Percentiles rank a stretch among this genome's conserved stretches.
Conservation (phyloP, 140 eudicot genomes). For the Erigeron philadelphicus region DNA sequence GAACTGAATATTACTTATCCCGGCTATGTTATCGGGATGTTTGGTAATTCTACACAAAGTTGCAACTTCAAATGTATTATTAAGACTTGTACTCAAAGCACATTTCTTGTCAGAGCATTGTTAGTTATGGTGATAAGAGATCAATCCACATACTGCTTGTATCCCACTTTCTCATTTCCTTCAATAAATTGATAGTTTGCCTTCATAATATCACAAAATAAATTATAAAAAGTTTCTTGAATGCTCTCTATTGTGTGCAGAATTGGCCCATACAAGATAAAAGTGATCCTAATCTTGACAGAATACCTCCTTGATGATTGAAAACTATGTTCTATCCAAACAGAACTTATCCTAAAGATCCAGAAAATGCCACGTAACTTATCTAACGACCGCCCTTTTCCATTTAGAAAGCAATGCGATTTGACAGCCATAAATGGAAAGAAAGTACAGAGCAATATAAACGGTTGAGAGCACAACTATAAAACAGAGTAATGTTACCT, state of each 20-base stretch:
- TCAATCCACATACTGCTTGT: not conserved
- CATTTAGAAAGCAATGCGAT: conserved; percentile 7
- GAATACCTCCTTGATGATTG: not conserved
- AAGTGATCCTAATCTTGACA: not conserved
- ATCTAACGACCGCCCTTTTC: not conserved
- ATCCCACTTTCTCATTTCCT: not conserved
- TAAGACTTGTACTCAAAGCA: not conserved
- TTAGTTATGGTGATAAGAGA: not conserved
- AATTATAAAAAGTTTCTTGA: not conserved
- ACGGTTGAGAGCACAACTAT: conserved; percentile 1
- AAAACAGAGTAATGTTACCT: conserved; percentile 50
- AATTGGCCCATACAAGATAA: not conserved
- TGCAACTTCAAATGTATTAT: not conserved
- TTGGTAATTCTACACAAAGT: not conserved
- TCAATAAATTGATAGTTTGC: not conserved
- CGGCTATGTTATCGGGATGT: not conserved
- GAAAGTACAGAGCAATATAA: conserved; percentile 13
- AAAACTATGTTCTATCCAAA: not conserved
- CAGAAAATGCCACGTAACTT: not conserved
- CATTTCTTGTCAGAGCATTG: not conserved
- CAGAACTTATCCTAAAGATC: not conserved
- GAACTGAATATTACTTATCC: not conserved
- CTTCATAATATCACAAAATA: not conserved
- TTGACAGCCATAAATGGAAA: conserved; percentile 8
- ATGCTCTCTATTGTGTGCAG: not conserved